Percentiles rank a stretch among this genome's conserved stretches.
Evolutionary conservation across 305 asterid species (phyloP).

Genomic region (Fraxinus latifolia): DNA sequence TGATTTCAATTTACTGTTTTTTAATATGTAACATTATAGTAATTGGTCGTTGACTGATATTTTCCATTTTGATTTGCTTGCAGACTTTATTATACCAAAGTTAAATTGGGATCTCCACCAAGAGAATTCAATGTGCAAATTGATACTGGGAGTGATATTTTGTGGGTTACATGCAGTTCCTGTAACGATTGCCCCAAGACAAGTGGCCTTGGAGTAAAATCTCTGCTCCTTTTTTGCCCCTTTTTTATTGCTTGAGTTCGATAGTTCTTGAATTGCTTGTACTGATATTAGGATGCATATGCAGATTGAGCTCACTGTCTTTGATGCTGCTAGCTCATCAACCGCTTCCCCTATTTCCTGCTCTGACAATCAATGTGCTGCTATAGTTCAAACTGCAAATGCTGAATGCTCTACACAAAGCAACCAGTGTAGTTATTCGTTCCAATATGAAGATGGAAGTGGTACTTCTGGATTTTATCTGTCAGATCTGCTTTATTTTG

Average conservation of each 20-base stretch:
- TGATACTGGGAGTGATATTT: slow-evolving; percentile 91
- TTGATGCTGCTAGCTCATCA: slow-evolving; percentile 63
- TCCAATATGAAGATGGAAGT: slow-evolving; percentile 91
- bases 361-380: slow-evolving; percentile 59
- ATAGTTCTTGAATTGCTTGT: slow-evolving; percentile 20
- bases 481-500: slow-evolving; percentile 68
- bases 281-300: slow-evolving; percentile 11
- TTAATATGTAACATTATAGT: neutral
- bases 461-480: slow-evolving; percentile 80
- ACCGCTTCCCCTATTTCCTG: slow-evolving; percentile 71
- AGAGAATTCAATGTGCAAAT: slow-evolving; percentile 86
- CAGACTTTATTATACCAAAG: slow-evolving; percentile 86
- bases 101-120: slow-evolving; percentile 94
- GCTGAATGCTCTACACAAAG: slow-evolving; percentile 66
- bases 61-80: slow-evolving; percentile 11
- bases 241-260: neutral
- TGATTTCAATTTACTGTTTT: neutral
- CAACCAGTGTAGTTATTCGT: slow-evolving; percentile 67
- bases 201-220: slow-evolving; percentile 81
- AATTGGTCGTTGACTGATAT: neutral
- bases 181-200: slow-evolving; percentile 77
- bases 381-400: slow-evolving; percentile 54
- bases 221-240: slow-evolving; percentile 19
- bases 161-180: slow-evolving; percentile 88
- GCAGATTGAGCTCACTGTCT: slow-evolving; percentile 80